Evolutionary conservation across 257 asterid genomes (phyloP).

Genomic region (Penstemon eatonii): DNA sequence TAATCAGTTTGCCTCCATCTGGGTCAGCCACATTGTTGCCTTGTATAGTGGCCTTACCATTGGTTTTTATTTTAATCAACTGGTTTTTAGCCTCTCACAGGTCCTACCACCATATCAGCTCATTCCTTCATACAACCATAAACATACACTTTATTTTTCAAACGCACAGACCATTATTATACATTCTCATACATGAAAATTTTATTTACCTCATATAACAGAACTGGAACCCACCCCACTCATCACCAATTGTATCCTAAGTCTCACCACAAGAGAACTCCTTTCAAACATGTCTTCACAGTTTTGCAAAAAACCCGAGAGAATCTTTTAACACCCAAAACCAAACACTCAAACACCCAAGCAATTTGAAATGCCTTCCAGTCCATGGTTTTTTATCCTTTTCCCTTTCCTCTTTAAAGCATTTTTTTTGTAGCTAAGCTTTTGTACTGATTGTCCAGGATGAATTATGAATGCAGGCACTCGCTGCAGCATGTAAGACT

Average conservation of each 20-base stretch:
- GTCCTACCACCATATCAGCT: no score
- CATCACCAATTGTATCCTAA: no score
- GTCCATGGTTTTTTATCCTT: neutral
- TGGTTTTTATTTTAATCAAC: no score
- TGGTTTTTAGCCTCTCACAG: no score
- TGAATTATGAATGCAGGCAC: slow-evolving; percentile 70
- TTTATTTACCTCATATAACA: no score
- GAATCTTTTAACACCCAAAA: neutral
- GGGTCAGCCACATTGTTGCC: slow-evolving; percentile 4
- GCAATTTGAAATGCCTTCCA: neutral
- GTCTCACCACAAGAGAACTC: neutral
- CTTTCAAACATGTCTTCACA: neutral
- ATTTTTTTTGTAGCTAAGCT: slow-evolving; percentile 16
- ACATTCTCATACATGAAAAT: no score
- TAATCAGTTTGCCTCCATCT: slow-evolving; percentile 9
- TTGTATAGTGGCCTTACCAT: no score
- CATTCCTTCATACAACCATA: no score
- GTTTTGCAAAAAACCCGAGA: neutral
- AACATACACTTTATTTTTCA: no score
- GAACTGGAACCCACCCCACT: no score
- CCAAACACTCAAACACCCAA: neutral
- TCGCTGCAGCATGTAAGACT: slow-evolving; percentile 96
- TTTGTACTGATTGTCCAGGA: slow-evolving; percentile 28
- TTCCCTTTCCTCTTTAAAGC: slow-evolving; percentile 14
- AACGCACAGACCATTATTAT: no score